Evolutionary conservation across 2,329 filamentous ascomycete species (phyloP).

Genomic region (Pseudogymnoascus verrucosus): DNA sequence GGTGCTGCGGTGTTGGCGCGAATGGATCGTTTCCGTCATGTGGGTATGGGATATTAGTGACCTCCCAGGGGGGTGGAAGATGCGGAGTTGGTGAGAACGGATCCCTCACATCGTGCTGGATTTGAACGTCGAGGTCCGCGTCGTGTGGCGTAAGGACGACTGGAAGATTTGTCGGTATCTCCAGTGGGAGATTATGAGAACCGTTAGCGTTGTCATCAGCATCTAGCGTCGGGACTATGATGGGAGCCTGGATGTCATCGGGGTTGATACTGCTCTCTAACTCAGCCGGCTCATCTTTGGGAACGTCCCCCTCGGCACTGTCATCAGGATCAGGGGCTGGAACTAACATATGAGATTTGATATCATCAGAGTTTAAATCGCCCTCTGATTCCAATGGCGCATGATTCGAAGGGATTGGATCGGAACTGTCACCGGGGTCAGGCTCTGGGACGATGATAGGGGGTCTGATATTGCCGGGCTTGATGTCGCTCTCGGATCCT

Average conservation of each 20-base stretch:
- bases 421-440: not conserved
- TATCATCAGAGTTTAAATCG: not conserved
- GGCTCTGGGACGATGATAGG: not conserved
- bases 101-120: not conserved
- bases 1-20: too few species aligned
- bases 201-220: not conserved
- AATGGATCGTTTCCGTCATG: not conserved
- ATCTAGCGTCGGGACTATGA: not conserved
- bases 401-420: not conserved
- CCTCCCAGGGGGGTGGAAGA: not conserved
- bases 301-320: not conserved
- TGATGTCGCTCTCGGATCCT: not conserved
- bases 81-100: not conserved
- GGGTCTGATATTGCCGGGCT: not conserved
- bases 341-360: not conserved
- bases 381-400: not conserved
- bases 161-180: not conserved
- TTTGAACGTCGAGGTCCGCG: not conserved
- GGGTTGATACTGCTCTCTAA: not conserved
- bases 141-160: not conserved
- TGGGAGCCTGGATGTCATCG: not conserved
- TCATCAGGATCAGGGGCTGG: not conserved
- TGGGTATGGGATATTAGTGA: not conserved
- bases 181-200: not conserved
- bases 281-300: not conserved